phyloP scores from a whole-genome alignment of 495 filamentous ascomycete species.

The Achaetomiella virescens region DNA sequence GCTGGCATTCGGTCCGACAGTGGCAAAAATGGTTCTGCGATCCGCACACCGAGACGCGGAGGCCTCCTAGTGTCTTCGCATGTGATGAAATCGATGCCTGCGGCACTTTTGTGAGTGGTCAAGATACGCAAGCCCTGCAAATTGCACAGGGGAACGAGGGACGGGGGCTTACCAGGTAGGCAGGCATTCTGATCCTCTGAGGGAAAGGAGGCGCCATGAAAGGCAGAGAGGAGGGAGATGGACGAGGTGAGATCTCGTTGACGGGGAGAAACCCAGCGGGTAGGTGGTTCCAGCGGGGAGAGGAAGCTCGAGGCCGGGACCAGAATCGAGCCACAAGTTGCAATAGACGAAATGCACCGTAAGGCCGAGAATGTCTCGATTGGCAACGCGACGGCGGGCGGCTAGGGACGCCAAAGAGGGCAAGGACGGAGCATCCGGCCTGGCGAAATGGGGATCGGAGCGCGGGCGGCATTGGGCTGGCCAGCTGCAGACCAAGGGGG shows the following conservation, averaged over 20 bases:
- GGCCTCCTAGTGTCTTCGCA: slow-evolving; percentile 7
- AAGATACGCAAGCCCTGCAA: slow-evolving; percentile 4
- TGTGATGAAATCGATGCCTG: slow-evolving; percentile 11
- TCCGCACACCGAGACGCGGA: slow-evolving; percentile 5
- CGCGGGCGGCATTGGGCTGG: slow-evolving; percentile 4
- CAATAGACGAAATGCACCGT: slow-evolving; percentile 4
- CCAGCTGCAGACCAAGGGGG: background rate
- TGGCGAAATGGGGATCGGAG: slow-evolving; percentile 16
- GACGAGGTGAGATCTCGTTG: slow-evolving; percentile 3
- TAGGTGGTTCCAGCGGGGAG: background rate
- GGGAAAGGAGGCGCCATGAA: slow-evolving; percentile 1
- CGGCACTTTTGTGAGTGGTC: slow-evolving; percentile 12
- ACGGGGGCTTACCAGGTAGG: slow-evolving; percentile 3
- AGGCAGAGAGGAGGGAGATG: slow-evolving; percentile 4
- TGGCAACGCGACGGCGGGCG: slow-evolving; percentile 4
- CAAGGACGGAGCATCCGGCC: slow-evolving; percentile 3
- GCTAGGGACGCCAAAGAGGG: slow-evolving; percentile 12
- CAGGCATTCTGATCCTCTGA: background rate
- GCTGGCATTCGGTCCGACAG: slow-evolving; percentile 13
- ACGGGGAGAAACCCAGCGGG: background rate
- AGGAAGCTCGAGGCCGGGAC: slow-evolving; percentile 3
- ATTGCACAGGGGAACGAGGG: background rate
- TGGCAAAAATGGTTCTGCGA: slow-evolving; percentile 4
- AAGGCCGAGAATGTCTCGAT: slow-evolving; percentile 10
- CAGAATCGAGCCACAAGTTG: slow-evolving; percentile 9